Evolutionary conservation across 805 yeast genomes (phyloP), one percentile per base, ranked within the genome.

Genomic region (Wickerhamiella sergipiensis): DNA sequence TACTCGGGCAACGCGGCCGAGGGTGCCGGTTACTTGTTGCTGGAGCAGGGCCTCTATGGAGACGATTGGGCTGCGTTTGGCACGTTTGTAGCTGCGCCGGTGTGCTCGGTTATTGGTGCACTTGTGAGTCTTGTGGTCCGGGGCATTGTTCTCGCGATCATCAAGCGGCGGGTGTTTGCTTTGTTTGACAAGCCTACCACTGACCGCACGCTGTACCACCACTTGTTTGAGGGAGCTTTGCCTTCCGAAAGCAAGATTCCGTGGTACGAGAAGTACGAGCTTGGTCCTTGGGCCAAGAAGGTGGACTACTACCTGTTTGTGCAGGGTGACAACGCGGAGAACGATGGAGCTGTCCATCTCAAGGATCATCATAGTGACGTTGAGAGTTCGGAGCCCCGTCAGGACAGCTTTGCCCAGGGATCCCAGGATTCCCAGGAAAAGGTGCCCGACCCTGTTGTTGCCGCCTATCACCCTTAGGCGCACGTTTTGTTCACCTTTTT

Each of bases 11-110:
- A 72, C 36, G 90, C 95, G 9, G 65, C 68, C 48, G 85, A 80
- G 53, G 97, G 96, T 59, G 96, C 83, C n/a, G 74, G 74, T 54
- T 72, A 88, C 48, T 68, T 89, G 48, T 69, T 89, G 53, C 72
- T 89, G 50, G 59, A 62, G 46, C 54, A 64, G 21, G 96, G 97
- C 44, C 69, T 89, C 24, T 89, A 89, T 61, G 70, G 76, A 4
- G 76, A 74, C 47, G 96, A 89, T 62, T 89, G 96, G 96, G 85
- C 94, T 60, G 81, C 95, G 0, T 89, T 89, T 68, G 97, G 95
- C 22, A 95, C 96, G 1, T 89, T 89, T 67, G 90, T 85, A 5
- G 84, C 82, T 54, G 92, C 96, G 0, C 96, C 96, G 6, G 73
- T 81, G 42, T 94, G 90, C 23, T 87, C 90, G 9, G 55, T 88